Evolutionary conservation across 2,329 filamentous ascomycete genomes (phyloP).

Genomic region (Dothideomycetes sp.): DNA sequence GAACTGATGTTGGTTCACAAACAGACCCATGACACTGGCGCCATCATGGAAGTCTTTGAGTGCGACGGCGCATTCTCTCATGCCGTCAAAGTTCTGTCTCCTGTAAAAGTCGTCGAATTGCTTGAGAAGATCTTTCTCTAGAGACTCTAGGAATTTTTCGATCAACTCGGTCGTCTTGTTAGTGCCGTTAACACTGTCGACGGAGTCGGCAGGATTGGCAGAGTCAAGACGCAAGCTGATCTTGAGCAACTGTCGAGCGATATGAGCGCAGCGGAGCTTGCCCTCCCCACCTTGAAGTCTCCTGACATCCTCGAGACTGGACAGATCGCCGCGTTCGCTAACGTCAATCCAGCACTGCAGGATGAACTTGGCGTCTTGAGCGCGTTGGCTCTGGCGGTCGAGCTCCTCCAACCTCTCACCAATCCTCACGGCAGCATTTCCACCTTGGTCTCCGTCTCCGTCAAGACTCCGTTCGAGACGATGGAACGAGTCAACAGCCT

Average conservation of each 20-base stretch:
- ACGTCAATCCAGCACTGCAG: conserved; percentile 97
- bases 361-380: conserved; percentile 86
- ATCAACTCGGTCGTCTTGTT: conserved; percentile 56
- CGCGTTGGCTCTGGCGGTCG: conserved; percentile 80
- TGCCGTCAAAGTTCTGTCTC: conserved; percentile 90
- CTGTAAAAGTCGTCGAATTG: conserved; percentile 98
- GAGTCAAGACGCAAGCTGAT: conserved; percentile 89
- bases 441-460: conserved; percentile 49
- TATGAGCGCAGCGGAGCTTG: conserved; percentile 88
- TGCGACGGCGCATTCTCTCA: conserved; percentile 93
- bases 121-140: conserved; percentile 90
- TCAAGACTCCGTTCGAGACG: conserved; percentile 72
- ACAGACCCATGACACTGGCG: conserved; percentile 86
- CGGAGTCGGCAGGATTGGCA: background rate
- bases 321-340: conserved; percentile 77
- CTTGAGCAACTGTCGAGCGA: conserved; percentile 83
- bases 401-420: conserved; percentile 89
- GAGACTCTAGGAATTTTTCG: conserved; percentile 90
- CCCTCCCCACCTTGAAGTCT: conserved; percentile 78
- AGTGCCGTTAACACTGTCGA: conserved; percentile 21
- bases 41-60: conserved; percentile 94
- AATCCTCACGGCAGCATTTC: conserved; percentile 88
- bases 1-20: conserved; percentile 98
- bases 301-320: conserved; percentile 79
- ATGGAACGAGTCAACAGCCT: conserved; percentile 87